A percentile compares a stretch with the other conserved stretches of the same genome.
Evolutionary conservation across 202 grass and related monocot genomes (phyloP).

Genomic region (Panicum virgatum): DNA sequence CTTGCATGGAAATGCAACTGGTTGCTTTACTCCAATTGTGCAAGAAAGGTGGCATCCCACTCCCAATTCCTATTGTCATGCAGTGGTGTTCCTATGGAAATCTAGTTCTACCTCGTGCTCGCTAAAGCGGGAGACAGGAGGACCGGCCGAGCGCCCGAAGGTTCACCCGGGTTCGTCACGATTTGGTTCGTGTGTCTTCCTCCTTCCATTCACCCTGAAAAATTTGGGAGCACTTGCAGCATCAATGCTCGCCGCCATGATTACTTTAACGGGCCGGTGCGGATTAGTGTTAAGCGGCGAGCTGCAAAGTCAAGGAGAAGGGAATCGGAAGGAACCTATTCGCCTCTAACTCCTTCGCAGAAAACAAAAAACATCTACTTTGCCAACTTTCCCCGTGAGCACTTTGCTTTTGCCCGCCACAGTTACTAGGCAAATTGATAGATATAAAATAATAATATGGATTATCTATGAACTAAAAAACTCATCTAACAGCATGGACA

Average conservation of each 20-base stretch:
- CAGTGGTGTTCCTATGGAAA: constrained; percentile 4
- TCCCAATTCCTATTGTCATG: background rate
- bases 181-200: background rate
- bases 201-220: background rate
- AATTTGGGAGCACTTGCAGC: background rate
- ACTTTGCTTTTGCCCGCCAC: too few species aligned
- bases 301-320: too few species aligned
- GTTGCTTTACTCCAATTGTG: constrained; percentile 1
- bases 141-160: background rate
- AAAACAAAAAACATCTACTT: too few species aligned
- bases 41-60: constrained; percentile 6
- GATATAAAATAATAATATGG: too few species aligned
- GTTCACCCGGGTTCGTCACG: background rate
- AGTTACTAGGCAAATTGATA: too few species aligned
- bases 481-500: too few species aligned
- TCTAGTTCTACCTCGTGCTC: background rate
- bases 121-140: constrained; percentile 23
- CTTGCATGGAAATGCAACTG: constrained; percentile 15
- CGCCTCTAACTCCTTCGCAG: too few species aligned
- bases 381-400: too few species aligned
- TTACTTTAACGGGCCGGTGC: background rate
- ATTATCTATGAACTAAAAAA: too few species aligned
- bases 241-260: background rate
- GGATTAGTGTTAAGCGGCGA: background rate
- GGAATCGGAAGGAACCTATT: too few species aligned